phyloP scores from a whole-genome alignment of 208 protist genomes.

The Acanthamoeba healyi region DNA sequence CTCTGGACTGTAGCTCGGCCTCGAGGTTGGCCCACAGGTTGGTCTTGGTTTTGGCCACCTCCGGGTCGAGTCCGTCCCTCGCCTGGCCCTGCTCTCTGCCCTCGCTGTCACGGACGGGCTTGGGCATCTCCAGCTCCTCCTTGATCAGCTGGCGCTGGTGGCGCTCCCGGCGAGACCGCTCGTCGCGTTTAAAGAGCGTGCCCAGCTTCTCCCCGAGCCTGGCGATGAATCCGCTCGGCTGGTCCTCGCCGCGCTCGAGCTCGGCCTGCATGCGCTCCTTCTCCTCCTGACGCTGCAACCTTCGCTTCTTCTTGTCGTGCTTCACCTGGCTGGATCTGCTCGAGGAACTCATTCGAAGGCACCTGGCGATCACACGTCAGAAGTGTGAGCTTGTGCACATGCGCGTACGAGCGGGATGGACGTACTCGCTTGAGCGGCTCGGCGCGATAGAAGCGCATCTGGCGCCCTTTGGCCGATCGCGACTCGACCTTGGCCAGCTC shows the following conservation, averaged over 20 bases:
- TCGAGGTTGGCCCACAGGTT: not conserved
- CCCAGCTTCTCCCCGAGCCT: not conserved
- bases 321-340: not conserved
- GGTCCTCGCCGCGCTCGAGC: not conserved
- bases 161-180: not conserved
- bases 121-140: not conserved
- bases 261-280: not conserved
- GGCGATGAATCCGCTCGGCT: not conserved
- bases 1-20: not conserved
- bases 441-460: not conserved
- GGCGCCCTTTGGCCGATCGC: not conserved
- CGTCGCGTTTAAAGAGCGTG: not conserved
- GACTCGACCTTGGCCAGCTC: not conserved
- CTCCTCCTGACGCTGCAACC: not conserved
- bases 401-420: not conserved
- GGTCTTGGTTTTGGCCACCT: not conserved
- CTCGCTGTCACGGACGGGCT: not conserved
- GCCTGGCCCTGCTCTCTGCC: not conserved
- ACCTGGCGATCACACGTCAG: not conserved
- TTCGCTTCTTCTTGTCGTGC: not conserved
- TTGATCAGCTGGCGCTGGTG: conserved; percentile 12
- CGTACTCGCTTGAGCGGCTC: not conserved
- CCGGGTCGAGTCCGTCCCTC: not conserved
- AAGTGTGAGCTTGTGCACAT: not conserved
- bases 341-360: not conserved